phyloP scores from a whole-genome alignment of 495 filamentous ascomycete species.

The Amorphotheca resinae region DNA sequence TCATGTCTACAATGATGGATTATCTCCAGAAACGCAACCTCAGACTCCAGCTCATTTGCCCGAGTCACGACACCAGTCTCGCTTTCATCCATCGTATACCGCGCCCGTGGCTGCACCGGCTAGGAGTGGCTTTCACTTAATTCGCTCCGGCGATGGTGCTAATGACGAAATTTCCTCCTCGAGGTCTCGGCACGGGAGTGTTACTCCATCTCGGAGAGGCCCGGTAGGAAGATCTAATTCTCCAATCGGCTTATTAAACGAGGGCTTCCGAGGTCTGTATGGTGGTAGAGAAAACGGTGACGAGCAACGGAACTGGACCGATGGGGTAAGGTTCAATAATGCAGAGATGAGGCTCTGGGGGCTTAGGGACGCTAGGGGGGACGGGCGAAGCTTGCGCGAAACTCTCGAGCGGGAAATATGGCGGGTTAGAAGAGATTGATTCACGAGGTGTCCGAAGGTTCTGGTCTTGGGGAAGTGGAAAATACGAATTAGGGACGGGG shows the following conservation, averaged over 20 bases:
- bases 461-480: not conserved
- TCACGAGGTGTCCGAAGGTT: not conserved
- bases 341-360: constrained; percentile 20
- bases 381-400: constrained; percentile 7
- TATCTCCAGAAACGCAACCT: constrained; percentile 38
- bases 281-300: constrained; percentile 35
- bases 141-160: not conserved
- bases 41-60: constrained; percentile 43
- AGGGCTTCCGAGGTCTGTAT: constrained; percentile 32
- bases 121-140: not conserved
- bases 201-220: not conserved
- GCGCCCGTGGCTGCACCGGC: constrained; percentile 21
- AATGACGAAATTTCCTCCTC: constrained; percentile 4
- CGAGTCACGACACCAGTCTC: constrained; percentile 36
- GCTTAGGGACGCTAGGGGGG: constrained; percentile 9
- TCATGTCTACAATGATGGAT: constrained; percentile 38
- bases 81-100: constrained; percentile 33
- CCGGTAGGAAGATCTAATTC: constrained; percentile 13
- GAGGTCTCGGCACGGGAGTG: not conserved
- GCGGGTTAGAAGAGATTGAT: constrained; percentile 11
- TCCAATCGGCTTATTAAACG: constrained; percentile 24
- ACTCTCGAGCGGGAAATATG: constrained; percentile 19
- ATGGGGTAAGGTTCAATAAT: constrained; percentile 25
- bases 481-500: constrained; percentile 10
- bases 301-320: constrained; percentile 28